Percentiles rank a stretch among this genome's conserved stretches.
Conservation (phyloP, 768 basidiomycete genomes). For the Rhodotorula sphaerocarpa region DNA sequence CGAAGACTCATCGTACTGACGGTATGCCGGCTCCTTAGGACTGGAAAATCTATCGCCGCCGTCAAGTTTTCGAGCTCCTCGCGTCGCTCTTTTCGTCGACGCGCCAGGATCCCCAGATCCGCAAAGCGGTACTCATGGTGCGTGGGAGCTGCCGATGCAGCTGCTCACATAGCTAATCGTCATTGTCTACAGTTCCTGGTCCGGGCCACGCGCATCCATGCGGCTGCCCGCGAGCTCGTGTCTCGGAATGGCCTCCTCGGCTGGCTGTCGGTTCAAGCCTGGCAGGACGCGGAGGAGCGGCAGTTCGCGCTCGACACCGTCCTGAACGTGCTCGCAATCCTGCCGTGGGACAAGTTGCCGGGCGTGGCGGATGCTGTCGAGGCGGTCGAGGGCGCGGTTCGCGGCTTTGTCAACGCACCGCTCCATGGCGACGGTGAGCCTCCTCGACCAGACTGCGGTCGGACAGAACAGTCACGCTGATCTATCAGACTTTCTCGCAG, state of each 20-base stretch:
- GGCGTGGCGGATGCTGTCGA: constrained; percentile 27
- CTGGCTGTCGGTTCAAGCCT: constrained; percentile 15
- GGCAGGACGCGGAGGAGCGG: constrained; percentile 25
- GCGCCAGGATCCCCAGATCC: constrained; percentile 14
- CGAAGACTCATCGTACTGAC: too few relatives aligned
- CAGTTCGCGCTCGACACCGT: constrained; percentile 8
- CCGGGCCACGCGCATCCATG: constrained; percentile 28
- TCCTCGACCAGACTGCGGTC: not conserved
- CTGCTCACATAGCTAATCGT: not conserved
- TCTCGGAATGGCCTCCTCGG: constrained; percentile 33
- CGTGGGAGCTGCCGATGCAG: not conserved
- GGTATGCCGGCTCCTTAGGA: constrained; percentile 21
- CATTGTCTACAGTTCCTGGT: constrained; percentile 20
- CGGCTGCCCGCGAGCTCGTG: constrained; percentile 37
- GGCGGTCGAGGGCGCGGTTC: constrained; percentile 6
- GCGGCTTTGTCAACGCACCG: too few relatives aligned
- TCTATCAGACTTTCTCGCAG: not conserved
- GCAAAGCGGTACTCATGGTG: constrained; percentile 33
- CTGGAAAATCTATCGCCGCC: constrained; percentile 37
- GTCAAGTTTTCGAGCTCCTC: constrained; percentile 37
- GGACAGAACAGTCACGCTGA: not conserved
- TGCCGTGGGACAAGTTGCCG: constrained; percentile 24
- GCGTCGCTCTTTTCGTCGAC: constrained; percentile 34
- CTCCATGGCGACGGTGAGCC: constrained; percentile 25
- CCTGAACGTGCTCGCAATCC: constrained; percentile 6